These are phyloP conservation scores for Scortechinia acanthostroma DNA, from an alignment of 2,329 filamentous ascomycete genomes.

Conservation along the genomic window DNA sequence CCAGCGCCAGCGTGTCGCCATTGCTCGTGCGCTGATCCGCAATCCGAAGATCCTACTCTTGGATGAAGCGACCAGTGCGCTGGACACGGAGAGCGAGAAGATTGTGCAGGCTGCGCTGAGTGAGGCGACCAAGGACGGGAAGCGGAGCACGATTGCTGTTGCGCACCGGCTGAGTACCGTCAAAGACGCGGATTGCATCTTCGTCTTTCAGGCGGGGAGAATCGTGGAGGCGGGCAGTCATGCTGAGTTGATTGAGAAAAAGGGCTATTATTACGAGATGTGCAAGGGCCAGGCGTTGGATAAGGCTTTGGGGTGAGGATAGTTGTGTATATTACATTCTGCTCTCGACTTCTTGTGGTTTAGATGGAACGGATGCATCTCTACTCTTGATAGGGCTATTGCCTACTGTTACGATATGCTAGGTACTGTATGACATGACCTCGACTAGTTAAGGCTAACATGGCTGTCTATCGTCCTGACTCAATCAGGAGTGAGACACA, in stretches of 20 bases:
- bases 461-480: no score
- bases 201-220: conserved; percentile 48
- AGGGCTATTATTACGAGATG: conserved; percentile 44
- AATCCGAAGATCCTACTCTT: conserved; percentile 61
- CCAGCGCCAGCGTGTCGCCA: conserved; percentile 67
- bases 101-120: conserved; percentile 59
- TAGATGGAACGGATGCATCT: no score
- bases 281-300: conserved; percentile 27
- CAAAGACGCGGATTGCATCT: conserved; percentile 53
- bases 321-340: no score
- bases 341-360: no score
- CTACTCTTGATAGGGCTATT: no score
- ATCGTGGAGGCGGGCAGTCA: conserved; percentile 58
- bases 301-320: no score
- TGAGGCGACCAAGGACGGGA: conserved; percentile 12
- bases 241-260: conserved; percentile 39
- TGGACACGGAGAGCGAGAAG: conserved; percentile 62
- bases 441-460: no score
- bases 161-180: conserved; percentile 54
- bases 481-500: no score
- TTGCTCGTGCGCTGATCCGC: conserved; percentile 65
- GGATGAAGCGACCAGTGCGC: conserved; percentile 62
- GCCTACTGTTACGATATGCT: no score
- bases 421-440: no score
- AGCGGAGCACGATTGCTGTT: conserved; percentile 50